A percentile compares a stretch with the other conserved stretches of the same genome.
phyloP scores from a whole-genome alignment of 768 basidiomycete genomes.

The Trametes cinnabarina region DNA sequence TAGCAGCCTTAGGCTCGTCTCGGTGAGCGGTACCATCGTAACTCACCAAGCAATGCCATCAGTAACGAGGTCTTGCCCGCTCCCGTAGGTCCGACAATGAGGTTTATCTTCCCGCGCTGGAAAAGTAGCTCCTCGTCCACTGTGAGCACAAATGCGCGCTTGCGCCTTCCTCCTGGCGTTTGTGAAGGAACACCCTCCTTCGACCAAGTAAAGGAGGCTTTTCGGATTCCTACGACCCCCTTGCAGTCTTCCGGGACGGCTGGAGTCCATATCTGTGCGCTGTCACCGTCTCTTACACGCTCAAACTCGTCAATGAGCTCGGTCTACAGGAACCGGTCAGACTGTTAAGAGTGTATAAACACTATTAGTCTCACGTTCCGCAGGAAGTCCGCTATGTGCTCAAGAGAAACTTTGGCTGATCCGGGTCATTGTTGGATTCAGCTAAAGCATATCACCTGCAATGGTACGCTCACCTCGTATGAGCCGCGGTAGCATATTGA shows the following conservation, averaged over 20 bases:
- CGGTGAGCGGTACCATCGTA: no score
- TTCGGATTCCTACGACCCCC: constrained; percentile 17
- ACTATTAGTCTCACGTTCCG: constrained; percentile 19
- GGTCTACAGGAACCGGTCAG: constrained; percentile 6
- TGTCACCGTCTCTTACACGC: neutral
- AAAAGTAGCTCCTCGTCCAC: constrained; percentile 53
- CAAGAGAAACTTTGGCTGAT: constrained; percentile 37
- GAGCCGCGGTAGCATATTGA: constrained; percentile 2
- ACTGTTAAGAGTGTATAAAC: neutral
- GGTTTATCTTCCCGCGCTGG: constrained; percentile 48
- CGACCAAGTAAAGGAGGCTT: constrained; percentile 21
- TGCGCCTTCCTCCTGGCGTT: constrained; percentile 6
- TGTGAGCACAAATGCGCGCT: constrained; percentile 45
- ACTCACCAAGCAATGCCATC: constrained; percentile 19
- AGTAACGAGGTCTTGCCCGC: constrained; percentile 60
- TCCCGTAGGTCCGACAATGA: constrained; percentile 58
- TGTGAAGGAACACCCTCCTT: neutral
- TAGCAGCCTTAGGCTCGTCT: no score
- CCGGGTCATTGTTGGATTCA: neutral
- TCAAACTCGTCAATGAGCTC: constrained; percentile 22
- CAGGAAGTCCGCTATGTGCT: constrained; percentile 42
- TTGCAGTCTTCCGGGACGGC: neutral
- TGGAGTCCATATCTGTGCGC: neutral
- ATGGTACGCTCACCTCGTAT: neutral
- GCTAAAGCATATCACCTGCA: no score